Conservation (phyloP, 2,329 filamentous ascomycete genomes). For the Pleoardoris graminearum region DNA sequence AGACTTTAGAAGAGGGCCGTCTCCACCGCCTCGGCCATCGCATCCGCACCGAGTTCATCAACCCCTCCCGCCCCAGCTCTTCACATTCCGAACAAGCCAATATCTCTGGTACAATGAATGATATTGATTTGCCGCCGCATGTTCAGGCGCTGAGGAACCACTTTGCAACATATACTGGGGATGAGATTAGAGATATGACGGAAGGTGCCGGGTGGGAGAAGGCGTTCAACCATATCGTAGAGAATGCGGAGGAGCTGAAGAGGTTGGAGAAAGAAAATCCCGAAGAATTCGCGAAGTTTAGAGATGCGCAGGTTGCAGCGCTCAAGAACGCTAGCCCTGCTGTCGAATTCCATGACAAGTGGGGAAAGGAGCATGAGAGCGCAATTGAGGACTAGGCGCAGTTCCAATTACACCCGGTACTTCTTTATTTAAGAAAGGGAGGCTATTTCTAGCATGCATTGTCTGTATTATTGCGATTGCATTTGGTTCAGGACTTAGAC, state of each 20-base stretch:
- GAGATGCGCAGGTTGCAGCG: conserved; percentile 44
- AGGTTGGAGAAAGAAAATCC: conserved; percentile 54
- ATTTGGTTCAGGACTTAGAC: not conserved
- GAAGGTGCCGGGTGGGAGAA: conserved; percentile 62
- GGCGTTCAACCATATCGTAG: conserved; percentile 64
- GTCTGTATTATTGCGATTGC: not conserved
- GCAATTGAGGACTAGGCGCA: conserved; percentile 20
- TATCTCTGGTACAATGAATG: conserved; percentile 40
- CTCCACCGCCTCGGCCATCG: conserved; percentile 70
- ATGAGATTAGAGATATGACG: conserved; percentile 58
- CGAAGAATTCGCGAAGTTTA: conserved; percentile 36
- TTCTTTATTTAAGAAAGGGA: not conserved
- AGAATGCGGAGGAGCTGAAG: conserved; percentile 69
- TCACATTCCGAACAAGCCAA: conserved; percentile 26
- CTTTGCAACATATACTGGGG: conserved; percentile 65
- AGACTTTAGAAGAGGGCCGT: conserved; percentile 70
- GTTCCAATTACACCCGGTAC: too few relatives aligned
- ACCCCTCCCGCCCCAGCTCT: conserved; percentile 33
- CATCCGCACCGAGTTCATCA: conserved; percentile 65
- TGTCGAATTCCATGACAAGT: conserved; percentile 4
- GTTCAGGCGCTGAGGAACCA: conserved; percentile 63
- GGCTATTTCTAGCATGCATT: not conserved
- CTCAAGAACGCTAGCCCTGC: conserved; percentile 41
- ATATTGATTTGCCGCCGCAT: conserved; percentile 43
- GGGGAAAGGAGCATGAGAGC: conserved; percentile 6